A percentile compares a stretch with the other conserved stretches of the same genome.
phyloP scores from a whole-genome alignment of 768 basidiomycete genomes.

The Lanmaoa rubissima region DNA sequence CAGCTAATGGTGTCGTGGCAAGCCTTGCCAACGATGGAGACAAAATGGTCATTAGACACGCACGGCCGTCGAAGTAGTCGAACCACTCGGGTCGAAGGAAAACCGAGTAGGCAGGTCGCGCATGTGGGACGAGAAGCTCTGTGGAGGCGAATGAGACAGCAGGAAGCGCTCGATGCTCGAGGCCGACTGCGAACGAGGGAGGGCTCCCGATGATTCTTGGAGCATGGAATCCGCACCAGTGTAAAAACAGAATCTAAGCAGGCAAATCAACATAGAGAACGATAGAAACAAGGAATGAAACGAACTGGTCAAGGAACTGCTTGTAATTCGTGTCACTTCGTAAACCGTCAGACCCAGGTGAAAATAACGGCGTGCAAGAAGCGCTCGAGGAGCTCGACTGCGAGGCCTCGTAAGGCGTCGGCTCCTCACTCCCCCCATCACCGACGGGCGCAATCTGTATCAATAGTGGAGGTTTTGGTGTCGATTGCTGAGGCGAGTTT shows the following conservation, averaged over 20 bases:
- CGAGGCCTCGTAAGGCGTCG: conserved; percentile 48
- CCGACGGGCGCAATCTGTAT: conserved; percentile 12
- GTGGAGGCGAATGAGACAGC: conserved; percentile 34
- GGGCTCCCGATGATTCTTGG: conserved; percentile 25
- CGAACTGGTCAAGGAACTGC: conserved; percentile 64
- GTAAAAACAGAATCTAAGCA: conserved; percentile 73
- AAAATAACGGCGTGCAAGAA: conserved; percentile 41
- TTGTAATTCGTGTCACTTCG: conserved; percentile 47
- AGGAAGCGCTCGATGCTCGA: conserved; percentile 56
- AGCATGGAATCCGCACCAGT: conserved; percentile 52
- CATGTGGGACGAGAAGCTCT: conserved; percentile 22
- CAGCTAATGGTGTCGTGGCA: neutral
- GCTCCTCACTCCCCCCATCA: conserved; percentile 32
- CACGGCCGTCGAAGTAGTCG: conserved; percentile 28
- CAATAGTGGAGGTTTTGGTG: conserved; percentile 10
- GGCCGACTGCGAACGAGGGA: conserved; percentile 46
- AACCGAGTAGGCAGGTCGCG: conserved; percentile 27
- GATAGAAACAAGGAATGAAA: conserved; percentile 3
- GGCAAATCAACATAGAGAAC: conserved; percentile 2
- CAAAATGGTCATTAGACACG: conserved; percentile 11
- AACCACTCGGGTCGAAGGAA: conserved; percentile 23
- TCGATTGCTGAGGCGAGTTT: conserved; percentile 10
- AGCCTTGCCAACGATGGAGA: neutral
- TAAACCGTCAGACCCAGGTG: conserved; percentile 35
- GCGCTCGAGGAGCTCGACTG: conserved; percentile 45